phyloP scores from a whole-genome alignment of 352 stramenopile species.

The Aphanomyces stellatus region DNA sequence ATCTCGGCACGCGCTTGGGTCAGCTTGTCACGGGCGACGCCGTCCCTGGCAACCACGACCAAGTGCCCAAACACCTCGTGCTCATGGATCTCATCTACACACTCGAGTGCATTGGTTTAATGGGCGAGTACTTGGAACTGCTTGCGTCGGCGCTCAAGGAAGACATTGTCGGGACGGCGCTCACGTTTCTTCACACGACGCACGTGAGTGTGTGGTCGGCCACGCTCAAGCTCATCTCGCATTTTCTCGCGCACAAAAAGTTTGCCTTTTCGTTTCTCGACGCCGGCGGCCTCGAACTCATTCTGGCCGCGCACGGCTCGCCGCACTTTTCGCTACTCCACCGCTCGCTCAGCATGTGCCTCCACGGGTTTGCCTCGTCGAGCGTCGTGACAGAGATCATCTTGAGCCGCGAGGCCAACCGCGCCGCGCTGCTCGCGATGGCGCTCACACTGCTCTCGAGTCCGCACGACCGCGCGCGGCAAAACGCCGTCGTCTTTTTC shows the following conservation, averaged over 20 bases:
- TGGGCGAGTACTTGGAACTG: conserved; percentile 80
- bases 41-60: conserved; percentile 33
- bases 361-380: conserved; percentile 74
- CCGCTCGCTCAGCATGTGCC: conserved; percentile 75
- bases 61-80: conserved; percentile 67
- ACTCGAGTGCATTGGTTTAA: conserved; percentile 71
- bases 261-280: conserved; percentile 75
- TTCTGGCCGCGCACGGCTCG: conserved; percentile 18
- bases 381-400: conserved; percentile 71
- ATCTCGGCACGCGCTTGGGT: background rate
- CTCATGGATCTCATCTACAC: conserved; percentile 79
- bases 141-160: conserved; percentile 75
- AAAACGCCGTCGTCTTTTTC: conserved; percentile 82
- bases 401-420: conserved; percentile 30
- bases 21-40: background rate
- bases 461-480: conserved; percentile 64
- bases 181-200: conserved; percentile 80
- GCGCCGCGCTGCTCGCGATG: conserved; percentile 47
- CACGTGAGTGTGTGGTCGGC: conserved; percentile 71
- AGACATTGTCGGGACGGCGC: conserved; percentile 70
- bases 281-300: conserved; percentile 53
- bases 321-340: conserved; percentile 44
- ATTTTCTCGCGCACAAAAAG: conserved; percentile 82
- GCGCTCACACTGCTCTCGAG: conserved; percentile 61
- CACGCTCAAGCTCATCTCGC: conserved; percentile 74